Percentiles rank a stretch among this genome's conserved stretches.
Evolutionary conservation across 1,284 basidiomycete species (phyloP).

Genomic region (Golubevia sp.): DNA sequence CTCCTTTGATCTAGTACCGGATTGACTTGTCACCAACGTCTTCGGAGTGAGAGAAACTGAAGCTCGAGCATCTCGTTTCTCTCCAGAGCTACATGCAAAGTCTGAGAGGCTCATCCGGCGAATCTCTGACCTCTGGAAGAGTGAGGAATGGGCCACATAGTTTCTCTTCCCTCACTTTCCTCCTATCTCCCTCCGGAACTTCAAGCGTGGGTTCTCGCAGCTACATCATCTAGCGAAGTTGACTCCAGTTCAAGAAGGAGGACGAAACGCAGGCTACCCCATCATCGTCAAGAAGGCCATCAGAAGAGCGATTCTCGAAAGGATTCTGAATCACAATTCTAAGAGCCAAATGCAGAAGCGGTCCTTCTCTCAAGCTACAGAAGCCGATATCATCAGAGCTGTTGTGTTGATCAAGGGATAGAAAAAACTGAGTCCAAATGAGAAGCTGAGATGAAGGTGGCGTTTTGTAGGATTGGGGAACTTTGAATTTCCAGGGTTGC

Average conservation of each 20-base stretch:
- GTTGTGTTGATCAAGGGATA: too few relatives aligned
- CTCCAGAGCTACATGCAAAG: background rate
- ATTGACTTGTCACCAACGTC: too few relatives aligned
- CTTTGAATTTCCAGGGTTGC: too few relatives aligned
- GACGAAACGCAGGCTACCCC: background rate
- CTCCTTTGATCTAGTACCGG: too few relatives aligned
- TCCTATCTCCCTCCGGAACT: background rate
- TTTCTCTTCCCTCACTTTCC: background rate
- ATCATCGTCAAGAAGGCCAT: background rate
- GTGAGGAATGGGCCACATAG: background rate
- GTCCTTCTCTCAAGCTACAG: background rate
- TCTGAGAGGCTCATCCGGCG: background rate
- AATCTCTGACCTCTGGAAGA: background rate
- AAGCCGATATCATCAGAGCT: background rate
- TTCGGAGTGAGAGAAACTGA: too few relatives aligned
- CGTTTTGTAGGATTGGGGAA: too few relatives aligned
- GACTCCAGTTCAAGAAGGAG: background rate
- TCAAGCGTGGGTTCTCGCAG: too few relatives aligned
- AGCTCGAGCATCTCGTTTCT: background rate
- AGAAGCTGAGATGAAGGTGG: too few relatives aligned
- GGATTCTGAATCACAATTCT: background rate
- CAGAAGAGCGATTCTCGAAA: background rate
- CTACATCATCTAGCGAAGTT: too few relatives aligned
- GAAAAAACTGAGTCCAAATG: too few relatives aligned
- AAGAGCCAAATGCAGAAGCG: background rate